phyloP scores from a whole-genome alignment of 1,284 basidiomycete species.

The Cutaneotrichosporon cutaneum region DNA sequence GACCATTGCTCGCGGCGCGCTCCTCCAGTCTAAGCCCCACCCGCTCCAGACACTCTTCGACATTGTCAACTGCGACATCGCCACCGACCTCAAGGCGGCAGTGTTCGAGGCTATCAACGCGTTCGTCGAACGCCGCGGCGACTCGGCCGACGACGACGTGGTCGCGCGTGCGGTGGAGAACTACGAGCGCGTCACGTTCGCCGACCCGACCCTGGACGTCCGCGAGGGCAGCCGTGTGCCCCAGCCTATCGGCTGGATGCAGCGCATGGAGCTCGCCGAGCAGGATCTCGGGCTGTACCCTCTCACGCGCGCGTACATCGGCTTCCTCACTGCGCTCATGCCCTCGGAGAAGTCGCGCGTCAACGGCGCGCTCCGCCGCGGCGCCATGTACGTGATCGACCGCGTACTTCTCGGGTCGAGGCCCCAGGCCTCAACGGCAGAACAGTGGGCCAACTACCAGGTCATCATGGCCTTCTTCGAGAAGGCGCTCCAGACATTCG shows the following conservation, averaged over 20 bases:
- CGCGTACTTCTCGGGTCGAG: slow-evolving; percentile 64
- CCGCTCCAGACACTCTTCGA: slow-evolving; percentile 76
- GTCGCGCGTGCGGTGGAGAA: slow-evolving; percentile 63
- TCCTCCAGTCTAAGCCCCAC: slow-evolving; percentile 70
- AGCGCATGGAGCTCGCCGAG: slow-evolving; percentile 71
- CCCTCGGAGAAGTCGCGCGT: slow-evolving; percentile 53
- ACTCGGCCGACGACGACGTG: slow-evolving; percentile 64
- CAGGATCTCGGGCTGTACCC: slow-evolving; percentile 74
- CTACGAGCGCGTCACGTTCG: slow-evolving; percentile 71
- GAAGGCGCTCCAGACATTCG: slow-evolving; percentile 74
- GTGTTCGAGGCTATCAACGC: slow-evolving; percentile 79
- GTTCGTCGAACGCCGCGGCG: slow-evolving; percentile 76
- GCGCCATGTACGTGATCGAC: slow-evolving; percentile 78
- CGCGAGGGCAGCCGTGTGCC: slow-evolving; percentile 34
- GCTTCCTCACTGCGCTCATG: slow-evolving; percentile 73
- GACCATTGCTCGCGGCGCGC: slow-evolving; percentile 37
- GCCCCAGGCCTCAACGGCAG: slow-evolving; percentile 55
- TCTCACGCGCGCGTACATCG: slow-evolving; percentile 81
- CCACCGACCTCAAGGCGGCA: slow-evolving; percentile 85
- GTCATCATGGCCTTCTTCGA: slow-evolving; percentile 82
- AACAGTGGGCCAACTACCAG: slow-evolving; percentile 85
- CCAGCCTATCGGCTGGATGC: slow-evolving; percentile 44
- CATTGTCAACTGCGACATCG: slow-evolving; percentile 74
- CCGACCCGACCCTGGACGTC: slow-evolving; percentile 41
- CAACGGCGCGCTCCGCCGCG: slow-evolving; percentile 59